phyloP scores from a whole-genome alignment of 2,329 filamentous ascomycete species.

The Aspergillus sp. region DNA sequence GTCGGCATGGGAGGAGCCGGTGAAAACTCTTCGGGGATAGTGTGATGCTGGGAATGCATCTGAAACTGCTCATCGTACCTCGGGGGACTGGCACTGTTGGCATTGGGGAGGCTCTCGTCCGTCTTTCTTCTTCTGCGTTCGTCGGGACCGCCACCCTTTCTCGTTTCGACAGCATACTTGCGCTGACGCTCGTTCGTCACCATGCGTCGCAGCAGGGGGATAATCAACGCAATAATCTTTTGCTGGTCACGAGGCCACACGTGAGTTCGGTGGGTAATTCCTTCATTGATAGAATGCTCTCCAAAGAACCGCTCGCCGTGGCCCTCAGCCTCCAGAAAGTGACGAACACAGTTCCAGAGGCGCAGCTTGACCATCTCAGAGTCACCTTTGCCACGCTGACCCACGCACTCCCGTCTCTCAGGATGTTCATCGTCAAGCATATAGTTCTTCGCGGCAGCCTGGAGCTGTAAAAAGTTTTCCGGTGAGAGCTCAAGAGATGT shows the following conservation, averaged over 20 bases:
- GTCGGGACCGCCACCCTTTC: conserved; percentile 40
- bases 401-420: conserved; percentile 52
- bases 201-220: conserved; percentile 51
- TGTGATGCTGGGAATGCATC: conserved; percentile 21
- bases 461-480: conserved; percentile 50
- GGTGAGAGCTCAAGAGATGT: conserved; percentile 50
- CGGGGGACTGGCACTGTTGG: conserved; percentile 16
- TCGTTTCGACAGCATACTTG: conserved; percentile 51
- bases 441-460: conserved; percentile 50
- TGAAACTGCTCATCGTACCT: conserved; percentile 27
- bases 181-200: conserved; percentile 55
- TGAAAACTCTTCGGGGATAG: conserved; percentile 16
- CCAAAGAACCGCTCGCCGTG: conserved; percentile 49
- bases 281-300: conserved; percentile 38
- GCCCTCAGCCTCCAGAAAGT: conserved; percentile 47
- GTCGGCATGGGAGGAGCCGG: conserved; percentile 11
- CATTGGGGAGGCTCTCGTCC: conserved; percentile 25
- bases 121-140: conserved; percentile 33
- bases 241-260: conserved; percentile 51
- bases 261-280: conserved; percentile 34
- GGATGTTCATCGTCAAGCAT: conserved; percentile 52
- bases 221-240: conserved; percentile 52
- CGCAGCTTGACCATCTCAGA: conserved; percentile 52
- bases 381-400: conserved; percentile 49
- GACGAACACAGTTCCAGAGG: conserved; percentile 50